These are phyloP conservation scores for Podospora didyma DNA, from an alignment of 495 filamentous ascomycete species.

Conservation along the genomic window DNA sequence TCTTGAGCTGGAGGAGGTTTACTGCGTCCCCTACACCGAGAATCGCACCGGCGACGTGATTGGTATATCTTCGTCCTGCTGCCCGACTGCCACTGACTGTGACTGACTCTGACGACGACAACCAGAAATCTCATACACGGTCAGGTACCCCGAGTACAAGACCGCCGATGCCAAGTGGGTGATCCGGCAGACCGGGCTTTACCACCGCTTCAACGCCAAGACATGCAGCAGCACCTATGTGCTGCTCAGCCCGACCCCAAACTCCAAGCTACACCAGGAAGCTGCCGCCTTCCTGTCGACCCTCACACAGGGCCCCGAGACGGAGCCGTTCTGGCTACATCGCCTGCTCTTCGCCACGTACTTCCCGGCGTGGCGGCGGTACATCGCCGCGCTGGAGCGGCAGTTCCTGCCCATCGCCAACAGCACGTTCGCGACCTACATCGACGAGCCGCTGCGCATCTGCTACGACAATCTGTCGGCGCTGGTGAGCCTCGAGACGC, in stretches of 20 bases:
- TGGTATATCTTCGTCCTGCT: conserved; percentile 18
- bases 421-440: conserved; percentile 26
- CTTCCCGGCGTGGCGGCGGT: conserved; percentile 36
- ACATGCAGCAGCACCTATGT: conserved; percentile 30
- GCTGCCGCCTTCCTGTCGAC: conserved; percentile 17
- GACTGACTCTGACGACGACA: neutral
- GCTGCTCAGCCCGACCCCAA: conserved; percentile 32
- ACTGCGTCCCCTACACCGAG: conserved; percentile 27
- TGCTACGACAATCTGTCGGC: conserved; percentile 29
- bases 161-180: conserved; percentile 29
- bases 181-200: conserved; percentile 42
- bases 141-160: conserved; percentile 41
- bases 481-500: conserved; percentile 26
- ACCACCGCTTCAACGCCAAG: conserved; percentile 31
- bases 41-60: conserved; percentile 19
- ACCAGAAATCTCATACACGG: conserved; percentile 37
- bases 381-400: conserved; percentile 32
- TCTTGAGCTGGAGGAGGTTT: conserved; percentile 33
- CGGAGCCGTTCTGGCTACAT: conserved; percentile 31
- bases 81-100: neutral
- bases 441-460: conserved; percentile 29
- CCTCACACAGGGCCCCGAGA: neutral
- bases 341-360: conserved; percentile 34
- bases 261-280: conserved; percentile 25
- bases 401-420: conserved; percentile 32